These are phyloP conservation scores for Trifolium fragiferum DNA, from an alignment of 306 rosid genomes.

Conservation along the genomic window DNA sequence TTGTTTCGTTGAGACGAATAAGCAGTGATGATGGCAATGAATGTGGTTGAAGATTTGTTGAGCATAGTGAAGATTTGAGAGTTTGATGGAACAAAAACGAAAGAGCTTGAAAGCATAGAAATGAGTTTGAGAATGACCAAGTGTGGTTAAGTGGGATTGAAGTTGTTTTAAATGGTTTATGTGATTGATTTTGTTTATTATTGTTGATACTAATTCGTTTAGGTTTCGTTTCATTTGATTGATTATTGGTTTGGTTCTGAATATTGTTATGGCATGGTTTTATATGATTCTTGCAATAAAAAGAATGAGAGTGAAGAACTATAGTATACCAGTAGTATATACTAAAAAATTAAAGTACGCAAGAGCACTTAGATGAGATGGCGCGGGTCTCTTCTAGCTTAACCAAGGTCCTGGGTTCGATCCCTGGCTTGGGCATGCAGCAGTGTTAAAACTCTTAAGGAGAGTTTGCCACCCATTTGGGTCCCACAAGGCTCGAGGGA, in stretches of 20 bases:
- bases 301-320: not conserved
- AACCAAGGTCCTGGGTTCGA: too few species aligned
- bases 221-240: conserved; percentile 39
- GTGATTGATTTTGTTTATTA: conserved; percentile 55
- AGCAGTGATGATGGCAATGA: conserved; percentile 74
- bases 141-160: conserved; percentile 56
- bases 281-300: not conserved
- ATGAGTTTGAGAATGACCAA: conserved; percentile 70
- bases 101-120: conserved; percentile 77
- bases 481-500: too few species aligned
- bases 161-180: conserved; percentile 72
- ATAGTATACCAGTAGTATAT: too few species aligned
- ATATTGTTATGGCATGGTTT: not conserved
- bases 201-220: conserved; percentile 44
- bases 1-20: conserved; percentile 54
- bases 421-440: too few species aligned
- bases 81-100: conserved; percentile 61
- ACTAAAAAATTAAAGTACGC: too few species aligned
- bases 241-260: not conserved
- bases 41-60: too few species aligned
- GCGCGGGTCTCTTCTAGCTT: too few species aligned
- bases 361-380: too few species aligned
- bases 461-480: too few species aligned
- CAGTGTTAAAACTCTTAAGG: too few species aligned
- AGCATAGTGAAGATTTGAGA: conserved; percentile 60